Percentiles rank a stretch among this genome's conserved stretches.
phyloP scores from a whole-genome alignment of 768 basidiomycete species.

The Pleurotus cornucopiae region DNA sequence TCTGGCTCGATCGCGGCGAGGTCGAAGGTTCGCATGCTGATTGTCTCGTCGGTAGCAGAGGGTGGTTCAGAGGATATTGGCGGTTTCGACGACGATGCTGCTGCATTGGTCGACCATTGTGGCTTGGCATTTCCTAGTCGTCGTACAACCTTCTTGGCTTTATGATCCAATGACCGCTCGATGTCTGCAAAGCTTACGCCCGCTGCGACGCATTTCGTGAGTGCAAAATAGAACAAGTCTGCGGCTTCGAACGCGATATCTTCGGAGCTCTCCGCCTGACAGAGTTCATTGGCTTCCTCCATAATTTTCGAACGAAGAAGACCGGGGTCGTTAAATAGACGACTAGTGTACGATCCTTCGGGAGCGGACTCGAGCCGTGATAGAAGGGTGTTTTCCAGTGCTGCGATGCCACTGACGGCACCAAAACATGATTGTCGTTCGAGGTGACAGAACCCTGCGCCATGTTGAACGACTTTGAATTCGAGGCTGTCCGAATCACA shows the following conservation, averaged over 20 bases:
- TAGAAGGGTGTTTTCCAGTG: constrained; percentile 75
- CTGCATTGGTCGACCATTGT: constrained; percentile 49
- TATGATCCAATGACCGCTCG: constrained; percentile 76
- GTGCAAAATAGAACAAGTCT: constrained; percentile 88
- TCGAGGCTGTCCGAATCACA: constrained; percentile 93
- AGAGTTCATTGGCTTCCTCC: constrained; percentile 99
- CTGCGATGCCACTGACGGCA: constrained; percentile 69
- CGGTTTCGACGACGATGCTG: constrained; percentile 24
- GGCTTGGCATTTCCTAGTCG: constrained; percentile 91
- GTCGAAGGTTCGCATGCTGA: constrained; percentile 75
- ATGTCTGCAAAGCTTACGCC: constrained; percentile 84
- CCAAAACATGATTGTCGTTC: constrained; percentile 87
- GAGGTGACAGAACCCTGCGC: constrained; percentile 92
- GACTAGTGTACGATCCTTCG: constrained; percentile 86
- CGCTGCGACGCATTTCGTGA: constrained; percentile 78
- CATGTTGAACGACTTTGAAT: constrained; percentile 86
- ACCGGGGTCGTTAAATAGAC: constrained; percentile 77
- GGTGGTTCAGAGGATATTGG: constrained; percentile 15
- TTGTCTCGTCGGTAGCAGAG: constrained; percentile 35
- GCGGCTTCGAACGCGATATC: constrained; percentile 95
- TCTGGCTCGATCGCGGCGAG: constrained; percentile 43
- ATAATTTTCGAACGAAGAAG: constrained; percentile 92
- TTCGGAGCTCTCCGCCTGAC: constrained; percentile 68
- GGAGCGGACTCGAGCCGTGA: constrained; percentile 74
- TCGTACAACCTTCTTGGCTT: constrained; percentile 83